These are phyloP conservation scores for Plasmopara halstedii DNA, from an alignment of 352 stramenopile genomes.

Conservation along the genomic window DNA sequence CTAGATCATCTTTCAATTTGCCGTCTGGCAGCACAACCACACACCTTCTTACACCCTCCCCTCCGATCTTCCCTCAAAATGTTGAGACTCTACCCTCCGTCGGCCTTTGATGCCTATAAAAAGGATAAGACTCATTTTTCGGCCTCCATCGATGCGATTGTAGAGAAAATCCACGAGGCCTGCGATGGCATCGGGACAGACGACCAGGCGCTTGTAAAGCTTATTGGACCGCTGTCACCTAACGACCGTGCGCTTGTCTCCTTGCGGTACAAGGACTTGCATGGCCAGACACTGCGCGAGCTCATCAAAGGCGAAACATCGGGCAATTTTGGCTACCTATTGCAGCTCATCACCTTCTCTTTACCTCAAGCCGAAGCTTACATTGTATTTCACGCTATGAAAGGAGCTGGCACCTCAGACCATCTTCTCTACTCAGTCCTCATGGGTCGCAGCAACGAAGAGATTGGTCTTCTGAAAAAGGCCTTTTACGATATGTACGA, in stretches of 20 bases:
- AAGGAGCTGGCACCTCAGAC: constrained; percentile 45
- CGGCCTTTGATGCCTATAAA: constrained; percentile 55
- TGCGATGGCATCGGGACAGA: constrained; percentile 57
- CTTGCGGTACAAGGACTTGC: constrained; percentile 51
- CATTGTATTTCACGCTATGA: constrained; percentile 57
- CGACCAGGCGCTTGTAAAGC: constrained; percentile 47
- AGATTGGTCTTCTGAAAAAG: constrained; percentile 46
- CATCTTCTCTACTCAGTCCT: constrained; percentile 53
- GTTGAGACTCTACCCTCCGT: constrained; percentile 53
- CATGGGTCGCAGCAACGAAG: constrained; percentile 44
- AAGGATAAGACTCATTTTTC: constrained; percentile 42
- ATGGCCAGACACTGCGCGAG: constrained; percentile 38
- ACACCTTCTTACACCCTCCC: too few species aligned
- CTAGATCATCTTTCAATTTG: constrained; percentile 31
- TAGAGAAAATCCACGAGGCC: constrained; percentile 62
- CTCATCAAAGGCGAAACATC: constrained; percentile 60
- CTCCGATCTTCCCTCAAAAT: constrained; percentile 41
- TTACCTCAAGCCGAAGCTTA: constrained; percentile 51
- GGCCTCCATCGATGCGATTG: constrained; percentile 34
- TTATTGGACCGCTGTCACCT: constrained; percentile 35
- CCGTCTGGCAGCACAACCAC: constrained; percentile 15
- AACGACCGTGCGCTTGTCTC: constrained; percentile 42
- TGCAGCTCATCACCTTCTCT: constrained; percentile 47
- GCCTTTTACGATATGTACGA: constrained; percentile 48
- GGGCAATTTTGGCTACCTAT: constrained; percentile 48